phyloP scores from a whole-genome alignment of 2,329 filamentous ascomycete species.

The Rhinocladiella mackenziei region DNA sequence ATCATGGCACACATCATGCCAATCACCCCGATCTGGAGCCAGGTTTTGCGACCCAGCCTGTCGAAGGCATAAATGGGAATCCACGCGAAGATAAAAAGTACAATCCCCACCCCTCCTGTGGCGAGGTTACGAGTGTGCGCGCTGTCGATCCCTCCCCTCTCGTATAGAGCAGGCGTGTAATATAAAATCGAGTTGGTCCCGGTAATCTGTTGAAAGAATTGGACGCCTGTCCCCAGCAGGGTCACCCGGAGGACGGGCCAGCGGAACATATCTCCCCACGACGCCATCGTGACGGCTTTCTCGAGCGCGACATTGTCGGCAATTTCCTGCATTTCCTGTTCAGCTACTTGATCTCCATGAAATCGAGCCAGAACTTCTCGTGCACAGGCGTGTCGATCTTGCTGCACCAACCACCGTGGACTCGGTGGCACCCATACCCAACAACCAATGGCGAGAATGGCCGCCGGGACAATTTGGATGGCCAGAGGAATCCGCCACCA shows the following conservation, averaged over 20 bases:
- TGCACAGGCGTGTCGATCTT: slow-evolving; percentile 36
- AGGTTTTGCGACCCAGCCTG: slow-evolving; percentile 36
- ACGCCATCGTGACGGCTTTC: slow-evolving; percentile 40
- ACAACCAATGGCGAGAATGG: slow-evolving; percentile 29
- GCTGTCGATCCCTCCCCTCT: slow-evolving; percentile 43
- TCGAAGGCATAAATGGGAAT: slow-evolving; percentile 46
- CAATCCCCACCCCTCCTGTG: slow-evolving; percentile 48
- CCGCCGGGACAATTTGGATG: slow-evolving; percentile 34
- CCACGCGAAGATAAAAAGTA: slow-evolving; percentile 48
- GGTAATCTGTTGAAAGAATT: slow-evolving; percentile 47
- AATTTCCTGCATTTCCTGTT: slow-evolving; percentile 43
- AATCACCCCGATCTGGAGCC: slow-evolving; percentile 12
- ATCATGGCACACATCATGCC: slow-evolving; percentile 14
- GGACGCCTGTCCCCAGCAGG: slow-evolving; percentile 46
- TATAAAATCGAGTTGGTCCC: slow-evolving; percentile 46
- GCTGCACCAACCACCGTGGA: slow-evolving; percentile 37
- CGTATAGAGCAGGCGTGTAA: slow-evolving; percentile 43
- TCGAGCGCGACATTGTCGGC: slow-evolving; percentile 41
- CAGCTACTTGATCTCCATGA: slow-evolving; percentile 35
- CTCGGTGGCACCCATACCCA: slow-evolving; percentile 33
- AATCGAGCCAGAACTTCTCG: slow-evolving; percentile 34
- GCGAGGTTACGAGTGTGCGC: slow-evolving; percentile 47
- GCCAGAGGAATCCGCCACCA: slow-evolving; percentile 35
- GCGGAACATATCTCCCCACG: slow-evolving; percentile 9
- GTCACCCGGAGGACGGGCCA: slow-evolving; percentile 37